Percentiles rank a stretch among this genome's conserved stretches.
Conservation (phyloP, 2,329 filamentous ascomycete species). For the Ramichloridium luteum region DNA sequence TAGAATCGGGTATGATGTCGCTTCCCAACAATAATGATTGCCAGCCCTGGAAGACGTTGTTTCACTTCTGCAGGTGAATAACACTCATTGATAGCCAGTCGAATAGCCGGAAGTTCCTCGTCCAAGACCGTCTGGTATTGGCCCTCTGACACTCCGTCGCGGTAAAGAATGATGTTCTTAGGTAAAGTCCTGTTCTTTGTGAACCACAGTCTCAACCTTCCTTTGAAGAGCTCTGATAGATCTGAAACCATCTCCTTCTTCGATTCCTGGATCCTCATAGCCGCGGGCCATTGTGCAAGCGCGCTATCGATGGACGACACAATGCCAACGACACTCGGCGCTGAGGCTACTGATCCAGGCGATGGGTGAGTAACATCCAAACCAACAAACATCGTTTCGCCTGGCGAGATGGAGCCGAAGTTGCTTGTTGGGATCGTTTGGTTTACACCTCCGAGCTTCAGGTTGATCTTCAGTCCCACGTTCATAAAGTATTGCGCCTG, state of each 20-base stretch:
- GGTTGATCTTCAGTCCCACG: conserved; percentile 45
- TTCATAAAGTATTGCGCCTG: conserved; percentile 22
- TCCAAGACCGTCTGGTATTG: conserved; percentile 15
- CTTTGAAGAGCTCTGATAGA: conserved; percentile 2
- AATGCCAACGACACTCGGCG: conserved; percentile 68
- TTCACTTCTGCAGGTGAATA: background rate
- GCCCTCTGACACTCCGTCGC: conserved; percentile 26
- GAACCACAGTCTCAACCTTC: conserved; percentile 2
- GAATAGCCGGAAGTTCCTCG: conserved; percentile 4
- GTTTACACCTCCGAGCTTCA: conserved; percentile 64
- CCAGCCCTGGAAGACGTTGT: conserved; percentile 10
- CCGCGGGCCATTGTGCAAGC: conserved; percentile 67
- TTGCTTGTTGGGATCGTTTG: conserved; percentile 47
- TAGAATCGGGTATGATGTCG: conserved; percentile 32
- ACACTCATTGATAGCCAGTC: background rate
- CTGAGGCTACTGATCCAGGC: conserved; percentile 42
- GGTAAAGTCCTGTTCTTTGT: conserved; percentile 4
- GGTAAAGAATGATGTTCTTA: conserved; percentile 21
- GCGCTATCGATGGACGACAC: conserved; percentile 61
- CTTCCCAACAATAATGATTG: conserved; percentile 27
- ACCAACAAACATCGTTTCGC: conserved; percentile 73
- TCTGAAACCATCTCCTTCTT: conserved; percentile 55
- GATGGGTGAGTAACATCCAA: conserved; percentile 87
- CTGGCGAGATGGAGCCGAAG: conserved; percentile 44
- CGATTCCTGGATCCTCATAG: conserved; percentile 53